Base-by-base conservation (phyloP, 1,284 basidiomycete species). In the Ustilago hordei region DNA sequence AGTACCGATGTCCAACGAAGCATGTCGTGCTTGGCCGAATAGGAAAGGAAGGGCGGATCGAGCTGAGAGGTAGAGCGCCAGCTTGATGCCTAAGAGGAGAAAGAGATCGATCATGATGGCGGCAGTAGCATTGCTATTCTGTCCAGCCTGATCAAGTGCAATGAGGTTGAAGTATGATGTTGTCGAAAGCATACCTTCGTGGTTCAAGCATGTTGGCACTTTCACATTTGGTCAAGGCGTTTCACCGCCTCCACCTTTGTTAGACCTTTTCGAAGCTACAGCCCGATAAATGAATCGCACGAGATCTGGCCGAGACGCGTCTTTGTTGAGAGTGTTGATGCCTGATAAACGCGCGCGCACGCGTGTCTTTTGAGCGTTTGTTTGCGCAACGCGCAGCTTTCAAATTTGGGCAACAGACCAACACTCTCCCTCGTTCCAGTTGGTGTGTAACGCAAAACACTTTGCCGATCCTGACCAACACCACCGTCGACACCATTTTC, bases 1-100 rank as follows among this genome's bases (percentile, higher is more conserved):
- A 1, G 63, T 32, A 19, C 56, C 50, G 19, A 78, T 50, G 36
- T 84, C 82, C 6, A 84, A 65, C 4, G 83, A 81, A 1, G 80
- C 83, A 48, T 84, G 70, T 8, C 70, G 62, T 11, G 82, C 83
- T 50, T 84, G 81, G 15, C 82, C 82, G 32, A 80, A 76, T 15
- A 84, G 69, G 59, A 81, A 80, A 13, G 83, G 83, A 4, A 84
- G 69, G 13, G 68, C 64, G 2, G 67, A 61, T 38, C 69, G 64
- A 53, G 74, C 79, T 15, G 71, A 58, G 12, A 69, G 69, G 19
- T 69, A 76, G 15, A 81, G 64, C 7, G 32, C 67, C 12, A 68
- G 64, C 50, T 79, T 75, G 57, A 78, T 60, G 38, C 65, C 54
- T 9, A 79, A 36, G 32, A 81, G 63, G 48, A 74, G 58, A 8